phyloP scores from a whole-genome alignment of 2,329 filamentous ascomycete species.

The Penicillium sp. region DNA sequence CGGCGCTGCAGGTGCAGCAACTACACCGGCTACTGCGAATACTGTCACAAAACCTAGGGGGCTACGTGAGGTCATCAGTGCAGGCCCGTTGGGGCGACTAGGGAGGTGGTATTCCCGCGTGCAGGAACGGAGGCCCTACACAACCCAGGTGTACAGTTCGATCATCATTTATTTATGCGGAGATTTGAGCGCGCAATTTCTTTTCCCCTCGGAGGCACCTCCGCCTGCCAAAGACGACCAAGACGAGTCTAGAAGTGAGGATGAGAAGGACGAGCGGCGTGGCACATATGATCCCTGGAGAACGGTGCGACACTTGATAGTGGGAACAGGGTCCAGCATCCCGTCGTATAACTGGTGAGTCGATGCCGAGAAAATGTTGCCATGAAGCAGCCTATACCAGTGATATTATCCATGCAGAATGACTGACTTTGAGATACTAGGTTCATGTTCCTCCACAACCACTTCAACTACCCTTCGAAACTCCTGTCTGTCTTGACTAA shows the following conservation, averaged over 20 bases:
- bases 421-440: constrained; percentile 37
- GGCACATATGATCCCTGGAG: constrained; percentile 60
- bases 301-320: constrained; percentile 66
- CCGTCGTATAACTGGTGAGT: constrained; percentile 76
- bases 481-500: constrained; percentile 68
- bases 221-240: constrained; percentile 37
- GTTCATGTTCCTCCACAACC: constrained; percentile 72
- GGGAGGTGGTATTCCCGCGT: constrained; percentile 59
- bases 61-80: constrained; percentile 30
- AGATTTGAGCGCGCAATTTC: constrained; percentile 71
- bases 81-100: constrained; percentile 32
- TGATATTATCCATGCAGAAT: neutral
- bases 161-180: constrained; percentile 74
- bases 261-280: constrained; percentile 34
- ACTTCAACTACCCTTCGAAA: constrained; percentile 79
- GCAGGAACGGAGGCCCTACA: constrained; percentile 67
- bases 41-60: constrained; percentile 14
- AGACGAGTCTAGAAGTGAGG: constrained; percentile 31
- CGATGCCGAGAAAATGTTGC: neutral
- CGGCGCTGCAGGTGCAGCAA: constrained; percentile 21
- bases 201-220: constrained; percentile 45
- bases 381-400: neutral
- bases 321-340: constrained; percentile 68
- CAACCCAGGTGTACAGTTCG: constrained; percentile 72
- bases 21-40: constrained; percentile 17